Evolutionary conservation across 306 rosid species (phyloP).

Genomic region (Cucumis cinereus): DNA sequence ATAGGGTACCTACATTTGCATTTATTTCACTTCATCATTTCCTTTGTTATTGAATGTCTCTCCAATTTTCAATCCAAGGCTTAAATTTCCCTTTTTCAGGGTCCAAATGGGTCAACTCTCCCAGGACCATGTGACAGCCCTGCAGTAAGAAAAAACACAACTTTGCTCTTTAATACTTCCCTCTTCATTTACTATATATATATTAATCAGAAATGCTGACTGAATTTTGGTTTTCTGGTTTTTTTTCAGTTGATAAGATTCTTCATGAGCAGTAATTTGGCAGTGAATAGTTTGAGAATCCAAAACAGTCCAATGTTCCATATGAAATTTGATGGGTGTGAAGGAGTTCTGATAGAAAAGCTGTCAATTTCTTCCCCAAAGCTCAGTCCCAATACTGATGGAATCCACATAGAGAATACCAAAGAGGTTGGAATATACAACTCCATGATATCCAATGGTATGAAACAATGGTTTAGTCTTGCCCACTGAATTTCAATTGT

Average conservation of each 20-base stretch:
- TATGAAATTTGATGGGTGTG: constrained; percentile 82
- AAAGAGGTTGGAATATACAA: constrained; percentile 52
- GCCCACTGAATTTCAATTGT: not conserved
- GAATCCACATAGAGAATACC: constrained; percentile 74
- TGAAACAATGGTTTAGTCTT: not conserved
- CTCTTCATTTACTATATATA: not conserved
- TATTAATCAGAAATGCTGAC: not conserved
- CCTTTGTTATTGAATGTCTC: not conserved
- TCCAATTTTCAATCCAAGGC: not conserved
- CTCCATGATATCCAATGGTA: constrained; percentile 78
- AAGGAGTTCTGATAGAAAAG: constrained; percentile 57
- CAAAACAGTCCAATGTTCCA: constrained; percentile 84
- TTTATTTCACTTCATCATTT: not conserved
- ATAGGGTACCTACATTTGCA: constrained; percentile 39
- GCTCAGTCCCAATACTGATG: constrained; percentile 95
- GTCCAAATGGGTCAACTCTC: constrained; percentile 46
- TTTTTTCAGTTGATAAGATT: constrained; percentile 56
- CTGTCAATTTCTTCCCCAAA: constrained; percentile 72
- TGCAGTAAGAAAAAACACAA: constrained; percentile 41
- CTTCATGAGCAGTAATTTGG: constrained; percentile 81
- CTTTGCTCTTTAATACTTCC: not conserved
- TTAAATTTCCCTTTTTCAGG: constrained; percentile 21
- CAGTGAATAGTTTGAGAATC: constrained; percentile 45
- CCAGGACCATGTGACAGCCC: constrained; percentile 90
- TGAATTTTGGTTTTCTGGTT: not conserved